A percentile compares a stretch with the other conserved stretches of the same genome.
phyloP scores from a whole-genome alignment of 1,284 basidiomycete genomes.

The Apiotrichum montevideense region DNA sequence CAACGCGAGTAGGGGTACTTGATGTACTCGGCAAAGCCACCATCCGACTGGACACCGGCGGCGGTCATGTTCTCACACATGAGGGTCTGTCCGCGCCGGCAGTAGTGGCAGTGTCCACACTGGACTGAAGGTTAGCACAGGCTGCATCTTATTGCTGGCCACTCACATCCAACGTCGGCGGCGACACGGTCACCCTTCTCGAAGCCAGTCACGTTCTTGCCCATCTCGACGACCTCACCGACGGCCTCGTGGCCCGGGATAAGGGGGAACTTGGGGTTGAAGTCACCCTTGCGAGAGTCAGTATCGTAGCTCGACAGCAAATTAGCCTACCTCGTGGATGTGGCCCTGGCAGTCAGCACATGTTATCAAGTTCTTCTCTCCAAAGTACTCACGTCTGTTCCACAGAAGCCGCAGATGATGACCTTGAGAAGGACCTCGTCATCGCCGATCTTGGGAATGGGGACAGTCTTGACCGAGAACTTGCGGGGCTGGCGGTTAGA shows the following conservation, averaged over 20 bases:
- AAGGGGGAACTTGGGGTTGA: constrained; percentile 36
- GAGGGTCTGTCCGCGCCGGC: constrained; percentile 65
- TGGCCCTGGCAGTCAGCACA: constrained; percentile 46
- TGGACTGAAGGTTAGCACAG: background rate
- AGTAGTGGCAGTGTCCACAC: constrained; percentile 75
- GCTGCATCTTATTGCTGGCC: background rate
- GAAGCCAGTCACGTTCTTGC: constrained; percentile 63
- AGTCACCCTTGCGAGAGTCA: too few species aligned
- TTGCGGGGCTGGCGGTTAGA: constrained; percentile 53
- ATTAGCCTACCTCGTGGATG: constrained; percentile 53
- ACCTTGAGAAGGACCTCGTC: constrained; percentile 65
- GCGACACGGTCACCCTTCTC: constrained; percentile 67
- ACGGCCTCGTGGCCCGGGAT: constrained; percentile 78
- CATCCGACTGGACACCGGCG: constrained; percentile 66
- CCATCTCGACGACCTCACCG: constrained; percentile 61
- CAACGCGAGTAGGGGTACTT: constrained; percentile 63
- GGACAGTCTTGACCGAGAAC: constrained; percentile 58
- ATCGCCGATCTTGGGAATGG: constrained; percentile 58
- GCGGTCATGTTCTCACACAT: constrained; percentile 73
- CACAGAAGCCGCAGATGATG: constrained; percentile 58
- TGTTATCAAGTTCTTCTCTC: background rate
- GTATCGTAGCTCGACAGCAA: too few species aligned
- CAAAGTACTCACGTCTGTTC: constrained; percentile 55
- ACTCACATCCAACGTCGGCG: constrained; percentile 57
- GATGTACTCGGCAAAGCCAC: constrained; percentile 83